A percentile compares a stretch with the other conserved stretches of the same genome.
These are phyloP conservation scores for Nicotiana tabacum DNA, from an alignment of 257 asterid genomes.

Conservation along the genomic window DNA sequence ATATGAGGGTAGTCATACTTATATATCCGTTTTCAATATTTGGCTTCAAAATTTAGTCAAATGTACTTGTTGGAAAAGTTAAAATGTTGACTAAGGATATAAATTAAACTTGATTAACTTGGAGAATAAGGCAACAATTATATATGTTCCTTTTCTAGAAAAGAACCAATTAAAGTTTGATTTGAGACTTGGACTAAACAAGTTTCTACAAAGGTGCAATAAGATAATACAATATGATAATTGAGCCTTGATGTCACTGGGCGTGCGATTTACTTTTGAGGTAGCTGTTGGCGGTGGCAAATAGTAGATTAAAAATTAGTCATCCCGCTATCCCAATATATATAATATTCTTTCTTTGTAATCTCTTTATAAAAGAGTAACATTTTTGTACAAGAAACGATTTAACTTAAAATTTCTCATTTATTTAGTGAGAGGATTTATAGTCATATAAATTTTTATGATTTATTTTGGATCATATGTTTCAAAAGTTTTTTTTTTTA, in stretches of 20 bases:
- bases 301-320: background rate
- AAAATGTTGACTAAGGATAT: background rate
- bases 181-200: background rate
- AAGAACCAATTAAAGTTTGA: background rate
- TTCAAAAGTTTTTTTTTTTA: too few relatives aligned
- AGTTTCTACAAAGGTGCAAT: background rate
- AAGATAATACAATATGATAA: background rate
- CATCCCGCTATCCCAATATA: too few relatives aligned
- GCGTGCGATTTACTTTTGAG: background rate
- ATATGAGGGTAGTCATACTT: background rate
- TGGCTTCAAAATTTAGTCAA: background rate
- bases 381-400: too few relatives aligned
- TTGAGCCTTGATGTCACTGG: background rate
- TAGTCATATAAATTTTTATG: too few relatives aligned
- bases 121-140: background rate
- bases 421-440: too few relatives aligned
- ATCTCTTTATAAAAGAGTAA: too few relatives aligned
- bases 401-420: too few relatives aligned
- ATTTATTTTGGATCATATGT: too few relatives aligned
- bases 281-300: background rate
- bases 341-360: too few relatives aligned
- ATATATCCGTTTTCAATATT: background rate
- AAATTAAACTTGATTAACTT: background rate
- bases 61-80: background rate
- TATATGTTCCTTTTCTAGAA: background rate